Conservation (phyloP, 2,329 filamentous ascomycete species). For the Pseudogymnoascus sp. region DNA sequence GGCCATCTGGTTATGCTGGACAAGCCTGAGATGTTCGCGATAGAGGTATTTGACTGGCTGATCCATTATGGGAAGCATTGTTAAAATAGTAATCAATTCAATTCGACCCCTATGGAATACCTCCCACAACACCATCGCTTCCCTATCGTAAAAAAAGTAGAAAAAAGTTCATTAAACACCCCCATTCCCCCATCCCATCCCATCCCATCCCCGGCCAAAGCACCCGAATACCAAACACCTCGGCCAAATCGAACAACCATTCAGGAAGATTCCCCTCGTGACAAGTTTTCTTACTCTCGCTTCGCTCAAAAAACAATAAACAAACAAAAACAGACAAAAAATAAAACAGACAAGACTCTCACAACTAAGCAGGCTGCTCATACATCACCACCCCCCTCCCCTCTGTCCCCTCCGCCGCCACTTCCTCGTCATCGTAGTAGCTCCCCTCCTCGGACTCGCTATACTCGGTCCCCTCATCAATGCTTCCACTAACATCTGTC, state of each 20-base stretch:
- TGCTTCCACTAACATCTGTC: conserved; percentile 22
- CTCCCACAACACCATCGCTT: conserved; percentile 2
- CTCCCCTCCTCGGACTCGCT: background rate
- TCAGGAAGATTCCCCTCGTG: background rate
- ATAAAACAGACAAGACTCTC: background rate
- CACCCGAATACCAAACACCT: conserved; percentile 3
- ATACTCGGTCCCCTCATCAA: conserved; percentile 26
- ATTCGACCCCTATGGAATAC: background rate
- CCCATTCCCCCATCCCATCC: background rate
- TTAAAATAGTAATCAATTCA: background rate
- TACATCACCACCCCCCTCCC: background rate
- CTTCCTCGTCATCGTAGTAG: background rate
- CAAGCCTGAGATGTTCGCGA: background rate
- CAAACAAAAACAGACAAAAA: background rate
- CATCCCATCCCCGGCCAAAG: background rate
- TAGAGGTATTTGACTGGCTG: background rate
- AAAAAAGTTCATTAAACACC: background rate
- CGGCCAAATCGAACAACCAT: background rate
- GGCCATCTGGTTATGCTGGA: background rate
- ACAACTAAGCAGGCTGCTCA: conserved; percentile 4
- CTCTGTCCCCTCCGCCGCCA: background rate
- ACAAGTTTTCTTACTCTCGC: background rate
- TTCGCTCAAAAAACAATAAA: conserved; percentile 5
- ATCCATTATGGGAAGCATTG: background rate
- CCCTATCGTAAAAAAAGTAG: background rate